Evolutionary conservation across 169 alveolate species (phyloP), one percentile per base, ranked within the genome.

Genomic region (Babesia ovata): DNA sequence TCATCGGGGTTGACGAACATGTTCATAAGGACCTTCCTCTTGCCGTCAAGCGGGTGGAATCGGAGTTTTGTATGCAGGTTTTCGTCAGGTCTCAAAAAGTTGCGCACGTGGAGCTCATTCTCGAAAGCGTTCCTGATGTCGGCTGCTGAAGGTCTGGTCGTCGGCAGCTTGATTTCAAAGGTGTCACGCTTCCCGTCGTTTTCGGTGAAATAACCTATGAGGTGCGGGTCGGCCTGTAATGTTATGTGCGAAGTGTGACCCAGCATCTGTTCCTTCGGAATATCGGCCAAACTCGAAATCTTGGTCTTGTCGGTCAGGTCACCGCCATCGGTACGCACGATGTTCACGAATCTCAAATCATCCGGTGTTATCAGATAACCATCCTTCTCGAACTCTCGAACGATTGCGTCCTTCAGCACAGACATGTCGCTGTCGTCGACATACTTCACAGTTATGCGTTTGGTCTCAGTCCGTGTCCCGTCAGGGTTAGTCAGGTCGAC

Each of bases 401-500:
- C 63, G 21, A 81, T 67, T 16, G 63, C 85, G 22, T 81, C 85
- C 84, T 81, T 81, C 46, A 81, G 26, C 17, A 54, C 63, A 2
- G 63, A 26, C 52, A 81, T 14, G n/a, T 63, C 70, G 17, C 72
- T 52, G 28, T 60, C 63, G 48, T 72, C 75, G 36, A 69, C 74
- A 21, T 81, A 81, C 39, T 60, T 52, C 54, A 81, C 72, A 13
- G 88, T 52, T 12, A 81, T 49, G 57, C 71, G 79, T 57, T 73
- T 61, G 21, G 54, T 14, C 53, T 49, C 29, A 12, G 57, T 52
- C 48, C 19, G 39, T 6, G 69, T 48, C 6, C 84, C 84, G 58
- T 81, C 88, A n/a, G 88, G 88, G 56, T 74, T 74, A 46, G 44
- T 58, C 62, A 81, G 29, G 26, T 71, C 84, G 24, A 65, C 84